Conservation (phyloP, 352 stramenopile species). For the Globisporangium mamillatum region DNA sequence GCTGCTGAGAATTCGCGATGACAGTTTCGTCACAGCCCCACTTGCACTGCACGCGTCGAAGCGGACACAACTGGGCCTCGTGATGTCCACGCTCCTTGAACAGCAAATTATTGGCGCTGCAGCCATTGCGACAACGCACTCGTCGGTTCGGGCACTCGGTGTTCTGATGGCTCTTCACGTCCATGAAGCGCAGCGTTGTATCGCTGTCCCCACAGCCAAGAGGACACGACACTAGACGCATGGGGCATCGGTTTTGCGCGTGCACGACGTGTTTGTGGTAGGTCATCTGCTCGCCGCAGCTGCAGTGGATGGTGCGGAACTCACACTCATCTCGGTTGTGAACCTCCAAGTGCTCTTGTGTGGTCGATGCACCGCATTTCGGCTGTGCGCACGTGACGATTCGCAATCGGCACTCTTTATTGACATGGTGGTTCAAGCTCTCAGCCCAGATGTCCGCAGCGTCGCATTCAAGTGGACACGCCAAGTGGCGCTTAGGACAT, state of each 20-base stretch:
- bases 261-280: slow-evolving; percentile 51
- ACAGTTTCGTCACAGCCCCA: slow-evolving; percentile 58
- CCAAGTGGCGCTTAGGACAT: slow-evolving; percentile 52
- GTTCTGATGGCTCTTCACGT: slow-evolving; percentile 48
- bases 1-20: slow-evolving; percentile 30
- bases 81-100: slow-evolving; percentile 42
- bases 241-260: slow-evolving; percentile 31
- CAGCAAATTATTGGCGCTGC: slow-evolving; percentile 35
- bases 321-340: slow-evolving; percentile 48
- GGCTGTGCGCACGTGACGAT: slow-evolving; percentile 39
- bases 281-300: slow-evolving; percentile 58
- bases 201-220: slow-evolving; percentile 26
- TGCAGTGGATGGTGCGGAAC: slow-evolving; percentile 42
- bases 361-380: slow-evolving; percentile 41
- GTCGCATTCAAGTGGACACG: slow-evolving; percentile 36
- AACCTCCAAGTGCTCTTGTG: slow-evolving; percentile 15
- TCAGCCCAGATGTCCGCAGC: slow-evolving; percentile 45
- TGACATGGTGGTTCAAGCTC: slow-evolving; percentile 32
- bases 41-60: slow-evolving; percentile 56
- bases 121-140: slow-evolving; percentile 75
- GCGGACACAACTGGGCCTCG: slow-evolving; percentile 36
- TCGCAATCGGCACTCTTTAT: slow-evolving; percentile 35
- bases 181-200: slow-evolving; percentile 24
- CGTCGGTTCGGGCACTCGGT: slow-evolving; percentile 41
- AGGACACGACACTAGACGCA: slow-evolving; percentile 55